phyloP scores from a whole-genome alignment of 805 yeast species.

The Ogataea corticis region DNA sequence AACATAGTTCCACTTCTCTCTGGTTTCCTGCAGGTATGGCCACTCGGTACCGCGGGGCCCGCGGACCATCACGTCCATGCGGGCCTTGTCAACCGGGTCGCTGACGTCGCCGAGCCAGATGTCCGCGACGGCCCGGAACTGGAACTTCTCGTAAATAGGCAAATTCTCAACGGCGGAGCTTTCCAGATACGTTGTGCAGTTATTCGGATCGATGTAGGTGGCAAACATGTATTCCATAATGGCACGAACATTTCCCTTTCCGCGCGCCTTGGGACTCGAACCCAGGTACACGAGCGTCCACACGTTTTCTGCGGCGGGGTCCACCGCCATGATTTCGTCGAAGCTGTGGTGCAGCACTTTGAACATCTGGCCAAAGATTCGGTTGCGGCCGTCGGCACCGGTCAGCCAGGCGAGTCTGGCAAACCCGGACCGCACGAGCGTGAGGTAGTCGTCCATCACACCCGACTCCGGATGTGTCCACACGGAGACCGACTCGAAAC shows the following conservation, averaged over 20 bases:
- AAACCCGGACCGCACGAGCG: constrained; percentile 53
- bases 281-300: constrained; percentile 38
- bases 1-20: constrained; percentile 27
- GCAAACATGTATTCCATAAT: constrained; percentile 50
- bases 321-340: constrained; percentile 44
- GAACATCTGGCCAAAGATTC: constrained; percentile 51
- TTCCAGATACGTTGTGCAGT: constrained; percentile 49
- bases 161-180: constrained; percentile 46
- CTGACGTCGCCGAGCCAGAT: constrained; percentile 42
- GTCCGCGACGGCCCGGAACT: constrained; percentile 49
- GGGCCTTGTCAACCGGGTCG: constrained; percentile 31
- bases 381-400: constrained; percentile 48
- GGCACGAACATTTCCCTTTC: constrained; percentile 55
- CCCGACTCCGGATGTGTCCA: constrained; percentile 51
- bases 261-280: constrained; percentile 46
- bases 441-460: constrained; percentile 46
- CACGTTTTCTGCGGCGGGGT: constrained; percentile 32
- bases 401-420: constrained; percentile 50
- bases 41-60: constrained; percentile 36
- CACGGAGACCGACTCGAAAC: constrained; percentile 54
- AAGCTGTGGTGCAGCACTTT: constrained; percentile 51
- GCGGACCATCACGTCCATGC: constrained; percentile 41
- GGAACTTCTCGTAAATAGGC: constrained; percentile 55
- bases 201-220: constrained; percentile 43
- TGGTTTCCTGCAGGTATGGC: constrained; percentile 27